phyloP scores from a whole-genome alignment of 805 yeast genomes.

The Metschnikowia amazonensis region DNA sequence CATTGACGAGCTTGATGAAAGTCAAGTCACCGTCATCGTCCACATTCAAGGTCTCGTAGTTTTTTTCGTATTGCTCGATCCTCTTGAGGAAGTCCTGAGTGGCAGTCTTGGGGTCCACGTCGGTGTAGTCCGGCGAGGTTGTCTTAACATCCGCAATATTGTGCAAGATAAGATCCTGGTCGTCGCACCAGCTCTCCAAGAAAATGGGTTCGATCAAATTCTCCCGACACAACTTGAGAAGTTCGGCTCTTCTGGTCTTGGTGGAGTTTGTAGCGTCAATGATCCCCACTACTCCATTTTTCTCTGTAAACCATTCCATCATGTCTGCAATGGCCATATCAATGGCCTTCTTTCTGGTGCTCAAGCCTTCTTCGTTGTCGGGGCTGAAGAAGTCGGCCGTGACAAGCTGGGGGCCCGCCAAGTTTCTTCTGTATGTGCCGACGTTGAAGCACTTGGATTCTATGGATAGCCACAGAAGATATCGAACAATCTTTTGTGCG shows the following conservation, averaged over 20 bases:
- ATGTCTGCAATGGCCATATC: constrained; percentile 70
- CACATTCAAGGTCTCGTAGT: constrained; percentile 71
- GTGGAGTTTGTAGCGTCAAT: constrained; percentile 93
- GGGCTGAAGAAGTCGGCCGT: constrained; percentile 77
- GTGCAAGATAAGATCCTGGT: constrained; percentile 68
- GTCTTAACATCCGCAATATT: constrained; percentile 85
- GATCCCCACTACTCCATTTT: constrained; percentile 85
- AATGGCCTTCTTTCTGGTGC: constrained; percentile 65
- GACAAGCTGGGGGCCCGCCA: constrained; percentile 45
- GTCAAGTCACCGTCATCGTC: constrained; percentile 61
- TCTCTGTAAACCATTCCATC: constrained; percentile 80
- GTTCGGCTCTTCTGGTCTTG: constrained; percentile 59
- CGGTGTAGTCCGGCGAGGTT: constrained; percentile 76
- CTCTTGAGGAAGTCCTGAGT: constrained; percentile 67
- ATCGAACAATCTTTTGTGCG: constrained; percentile 90
- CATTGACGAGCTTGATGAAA: constrained; percentile 83
- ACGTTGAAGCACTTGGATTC: constrained; percentile 85
- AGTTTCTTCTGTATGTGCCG: constrained; percentile 72
- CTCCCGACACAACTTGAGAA: constrained; percentile 57
- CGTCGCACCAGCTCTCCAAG: constrained; percentile 88
- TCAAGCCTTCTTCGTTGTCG: constrained; percentile 58
- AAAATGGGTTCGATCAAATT: constrained; percentile 83
- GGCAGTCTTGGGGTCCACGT: constrained; percentile 68
- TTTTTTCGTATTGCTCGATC: constrained; percentile 67
- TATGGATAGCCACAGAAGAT: constrained; percentile 87